phyloP scores from a whole-genome alignment of 1,284 basidiomycete genomes.

The Cryptococcus sp. region DNA sequence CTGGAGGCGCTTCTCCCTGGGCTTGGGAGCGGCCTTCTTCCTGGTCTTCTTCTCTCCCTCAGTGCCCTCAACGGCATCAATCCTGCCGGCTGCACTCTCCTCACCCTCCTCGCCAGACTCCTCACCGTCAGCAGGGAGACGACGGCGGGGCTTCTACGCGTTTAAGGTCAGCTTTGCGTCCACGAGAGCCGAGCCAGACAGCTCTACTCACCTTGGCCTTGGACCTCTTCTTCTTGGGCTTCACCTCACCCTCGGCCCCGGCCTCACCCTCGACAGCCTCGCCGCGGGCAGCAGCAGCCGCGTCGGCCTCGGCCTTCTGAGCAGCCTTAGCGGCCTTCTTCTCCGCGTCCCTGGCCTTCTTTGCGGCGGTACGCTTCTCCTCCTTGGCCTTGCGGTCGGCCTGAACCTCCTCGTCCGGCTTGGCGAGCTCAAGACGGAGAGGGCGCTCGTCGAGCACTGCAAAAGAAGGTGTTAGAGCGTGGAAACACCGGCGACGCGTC shows the following conservation, averaged over 20 bases:
- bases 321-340: constrained; percentile 26
- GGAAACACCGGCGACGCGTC: background rate
- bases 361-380: constrained; percentile 33
- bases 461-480: background rate
- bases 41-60: constrained; percentile 14
- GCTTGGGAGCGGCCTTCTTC: constrained; percentile 36
- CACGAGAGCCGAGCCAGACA: background rate
- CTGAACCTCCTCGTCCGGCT: constrained; percentile 78
- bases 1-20: constrained; percentile 47
- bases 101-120: constrained; percentile 28
- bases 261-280: constrained; percentile 40
- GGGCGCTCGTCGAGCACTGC: constrained; percentile 74
- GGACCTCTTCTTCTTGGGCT: constrained; percentile 39
- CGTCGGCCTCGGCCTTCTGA: constrained; percentile 26
- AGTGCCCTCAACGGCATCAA: constrained; percentile 4
- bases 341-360: constrained; percentile 27
- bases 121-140: constrained; percentile 43
- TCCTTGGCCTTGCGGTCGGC: constrained; percentile 55
- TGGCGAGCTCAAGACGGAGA: constrained; percentile 84
- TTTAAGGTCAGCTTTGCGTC: constrained; percentile 2
- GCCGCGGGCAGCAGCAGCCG: constrained; percentile 37
- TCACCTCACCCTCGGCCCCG: constrained; percentile 30
- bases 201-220: constrained; percentile 12
- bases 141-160: constrained; percentile 35
- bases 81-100: constrained; percentile 16